Base-by-base conservation (phyloP, 352 stramenopile genomes). In the Phytophthora megakarya region DNA sequence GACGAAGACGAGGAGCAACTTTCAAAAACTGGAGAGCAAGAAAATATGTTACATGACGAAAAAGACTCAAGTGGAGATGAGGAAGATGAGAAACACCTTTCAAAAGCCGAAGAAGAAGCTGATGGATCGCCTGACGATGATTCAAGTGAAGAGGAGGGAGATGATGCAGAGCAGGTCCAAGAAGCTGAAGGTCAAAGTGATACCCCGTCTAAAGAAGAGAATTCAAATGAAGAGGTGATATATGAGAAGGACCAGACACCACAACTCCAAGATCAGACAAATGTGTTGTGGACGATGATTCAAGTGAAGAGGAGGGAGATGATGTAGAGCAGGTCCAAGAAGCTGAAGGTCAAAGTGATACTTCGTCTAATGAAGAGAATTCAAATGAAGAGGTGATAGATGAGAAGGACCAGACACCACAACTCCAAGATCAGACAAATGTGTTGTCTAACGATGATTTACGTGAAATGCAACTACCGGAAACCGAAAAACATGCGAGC, bases 1-100 rank as follows among this genome's bases (percentile, higher is more conserved):
- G 40, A 18, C 15, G 48, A 46, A 5, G 52, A 53, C 22, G 58
- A 67, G 26, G 26, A 52, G 19, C n/a, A 22, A 37, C 5, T 12
- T 9, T 39, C 25, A 26, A n/a, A 8, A 38, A n/a, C 18, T 51
- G 44, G 38, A 51, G 44, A 25, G 13, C 18, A 45, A 26, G n/a
- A n/a, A n/a, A n/a, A n/a, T n/a, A 11, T 35, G 9, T 18, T 19
- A 16, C 8, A 32, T 33, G 28, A 53, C 11, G n/a, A 52, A 13
- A 5, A 48, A 19, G 11, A 21, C 9, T 19, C 22, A 12, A 35
- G 13, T 19, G 42, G 32, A 21, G 19, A 5, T 3, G 9, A 35
- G 19, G 21, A 26, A 5, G 8, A 35, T 12, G 30, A 15, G 13
- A 11, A 35, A 12, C 30, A 35, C 1, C 8, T 11, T 35, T 35